Base-by-base conservation (phyloP, 2,329 filamentous ascomycete genomes). In the Cordyceps sp. region DNA sequence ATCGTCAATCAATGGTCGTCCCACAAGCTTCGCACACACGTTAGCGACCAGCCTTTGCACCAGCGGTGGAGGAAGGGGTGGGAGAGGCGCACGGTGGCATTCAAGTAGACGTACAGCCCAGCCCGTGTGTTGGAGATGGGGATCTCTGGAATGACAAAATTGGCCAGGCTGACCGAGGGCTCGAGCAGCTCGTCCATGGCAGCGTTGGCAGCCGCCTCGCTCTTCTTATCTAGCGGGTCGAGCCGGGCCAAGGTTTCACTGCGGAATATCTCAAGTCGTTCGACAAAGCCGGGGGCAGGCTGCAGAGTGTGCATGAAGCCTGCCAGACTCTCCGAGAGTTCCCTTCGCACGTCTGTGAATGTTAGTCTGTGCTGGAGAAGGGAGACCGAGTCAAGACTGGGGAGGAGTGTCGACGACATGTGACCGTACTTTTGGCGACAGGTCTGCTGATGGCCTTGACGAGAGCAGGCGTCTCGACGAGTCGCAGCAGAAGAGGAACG, bases 101-200 rank as follows among this genome's bases (percentile, higher is more conserved):
- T 90, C 8, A 94, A 59, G 49, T 88, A 90, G 6, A 93, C 65
- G 47, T 90, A 93, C 34, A 93, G 62, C 5, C 81, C 85, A 32
- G 82, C 80, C 50, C 84, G 70, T 4, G 84, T 82, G 41, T 82
- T 84, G 30, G 77, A 62, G 20, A 73, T 61, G 4, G 79, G 78
- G 9, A 86, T 56, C 31, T 92, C 81, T 18, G 64, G 49, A 10
- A 73, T 50, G 12, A 62, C 61, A 26, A 69, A 59, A 39, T 52
- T 66, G n/a, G 71, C 66, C 25, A 73, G 49, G 0, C 61, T 67
- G 34, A 75, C 59, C 5, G 62, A 59, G 16, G 68, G 64, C 44
- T 73, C 69, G 17, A 74, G 52, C 22, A 74, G 52, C 28, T 73
- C 67, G 36, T 73, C 63, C 39, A 75, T 66, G 16, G 48, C 53